Evolutionary conservation across 148 eudicot species (phyloP), one percentile per base, ranked within the genome.

Genomic region (Vaccinium darrowii): DNA sequence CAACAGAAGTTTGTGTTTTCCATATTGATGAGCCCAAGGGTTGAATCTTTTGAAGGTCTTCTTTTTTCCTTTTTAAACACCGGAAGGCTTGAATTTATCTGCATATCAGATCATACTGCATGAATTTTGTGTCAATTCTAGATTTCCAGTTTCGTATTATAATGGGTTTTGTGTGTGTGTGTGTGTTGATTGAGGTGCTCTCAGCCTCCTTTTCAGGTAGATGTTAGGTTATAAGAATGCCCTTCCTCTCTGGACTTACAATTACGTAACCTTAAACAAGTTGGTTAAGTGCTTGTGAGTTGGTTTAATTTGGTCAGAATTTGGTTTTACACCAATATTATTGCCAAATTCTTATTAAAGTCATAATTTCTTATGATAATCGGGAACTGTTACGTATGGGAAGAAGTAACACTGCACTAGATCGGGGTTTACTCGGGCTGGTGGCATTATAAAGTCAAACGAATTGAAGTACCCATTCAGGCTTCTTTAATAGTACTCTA

Each of bases 41-140:
- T 67, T 67, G 39, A 12, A 12, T 25, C 73, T 67, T 67, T 25
- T 67, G 73, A 67, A 11, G 73, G 73, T 67, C 16, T 67, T 67
- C 11, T 62, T 75, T 10, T 50, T 67, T 62, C 62, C 3, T 52
- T 50, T 50, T 65, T 83, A 27, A 75, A 81, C 82, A 58, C 69
- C 47, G 10, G 13, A 51, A 60, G 69, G 56, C 78, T 87, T 65
- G 16, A 33, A 51, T 43, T 71, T 65, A 81, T 83, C 86, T 81
- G 82, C 79, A 69, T 72, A 51, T 12, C 83, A 67, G 25, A 67
- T 76, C 15, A 82, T 39, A 54, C 73, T 67, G 49, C 80, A 73
- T 49, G 76, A 75, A 50, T 33, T 53, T n/a, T 65, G 10, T 76
- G 12, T 16, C 54, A 78, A 36, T 85, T 74, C 82, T 63, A 73